Percentiles rank a stretch among this genome's conserved stretches.
Conservation (phyloP, 495 filamentous ascomycete genomes). For the Xanthoparmelia taractica region DNA sequence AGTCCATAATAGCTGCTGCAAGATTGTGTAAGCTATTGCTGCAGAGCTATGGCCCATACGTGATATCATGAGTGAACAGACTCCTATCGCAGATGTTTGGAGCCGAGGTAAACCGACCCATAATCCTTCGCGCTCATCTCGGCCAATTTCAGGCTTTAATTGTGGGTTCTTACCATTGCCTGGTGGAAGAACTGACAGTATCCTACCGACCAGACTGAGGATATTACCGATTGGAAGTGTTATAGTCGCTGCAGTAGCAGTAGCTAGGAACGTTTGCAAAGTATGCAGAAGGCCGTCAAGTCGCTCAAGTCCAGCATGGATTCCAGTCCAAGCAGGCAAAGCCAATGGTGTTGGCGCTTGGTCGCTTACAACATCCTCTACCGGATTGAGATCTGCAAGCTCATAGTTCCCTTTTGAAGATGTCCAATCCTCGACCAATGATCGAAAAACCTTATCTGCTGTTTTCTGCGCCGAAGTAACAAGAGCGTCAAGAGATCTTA, state of each 20-base stretch:
- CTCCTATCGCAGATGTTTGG: slow-evolving; percentile 56
- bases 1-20: slow-evolving; percentile 63
- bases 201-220: slow-evolving; percentile 55
- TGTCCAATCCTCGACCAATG: slow-evolving; percentile 70
- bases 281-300: slow-evolving; percentile 52
- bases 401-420: slow-evolving; percentile 37
- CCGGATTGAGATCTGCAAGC: slow-evolving; percentile 23
- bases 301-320: slow-evolving; percentile 62
- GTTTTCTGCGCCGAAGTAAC: slow-evolving; percentile 58
- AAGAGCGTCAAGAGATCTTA: slow-evolving; percentile 48
- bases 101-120: slow-evolving; percentile 64
- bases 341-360: slow-evolving; percentile 39
- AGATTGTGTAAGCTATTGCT: slow-evolving; percentile 47
- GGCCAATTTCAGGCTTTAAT: slow-evolving; percentile 58
- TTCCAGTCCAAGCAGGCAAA: slow-evolving; percentile 60
- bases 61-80: slow-evolving; percentile 46
- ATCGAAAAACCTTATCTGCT: slow-evolving; percentile 65
- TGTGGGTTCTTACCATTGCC: slow-evolving; percentile 35
- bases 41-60: slow-evolving; percentile 47
- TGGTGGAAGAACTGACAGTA: slow-evolving; percentile 58
- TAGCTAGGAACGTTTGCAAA: slow-evolving; percentile 48
- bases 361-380: slow-evolving; percentile 35
- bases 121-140: slow-evolving; percentile 70
- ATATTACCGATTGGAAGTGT: slow-evolving; percentile 56
- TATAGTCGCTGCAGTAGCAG: slow-evolving; percentile 52